phyloP scores from a whole-genome alignment of 495 filamentous ascomycete genomes.

The Aspergillus funiculosus region DNA sequence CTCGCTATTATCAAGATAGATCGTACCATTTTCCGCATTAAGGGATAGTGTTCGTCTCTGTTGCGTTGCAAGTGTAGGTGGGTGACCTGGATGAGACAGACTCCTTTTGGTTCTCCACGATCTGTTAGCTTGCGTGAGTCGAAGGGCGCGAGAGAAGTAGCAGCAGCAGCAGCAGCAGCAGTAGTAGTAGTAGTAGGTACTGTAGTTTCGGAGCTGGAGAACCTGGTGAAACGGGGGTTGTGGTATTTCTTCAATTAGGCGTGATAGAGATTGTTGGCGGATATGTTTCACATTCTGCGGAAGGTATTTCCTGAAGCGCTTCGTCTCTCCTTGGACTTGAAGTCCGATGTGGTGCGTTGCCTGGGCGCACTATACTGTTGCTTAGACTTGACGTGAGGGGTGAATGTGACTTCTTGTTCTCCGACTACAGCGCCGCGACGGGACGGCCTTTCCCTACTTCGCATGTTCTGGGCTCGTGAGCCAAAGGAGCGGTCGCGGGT shows the following conservation, averaged over 20 bases:
- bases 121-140: too few relatives aligned
- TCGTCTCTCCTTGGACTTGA: slow-evolving; percentile 42
- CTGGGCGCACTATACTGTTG: slow-evolving; percentile 25
- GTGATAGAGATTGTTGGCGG: background rate
- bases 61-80: too few relatives aligned
- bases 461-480: slow-evolving; percentile 53
- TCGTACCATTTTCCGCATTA: too few relatives aligned
- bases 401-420: slow-evolving; percentile 82
- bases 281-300: slow-evolving; percentile 40
- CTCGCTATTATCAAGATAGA: too few relatives aligned
- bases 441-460: slow-evolving; percentile 39
- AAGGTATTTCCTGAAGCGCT: slow-evolving; percentile 51
- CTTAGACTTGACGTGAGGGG: slow-evolving; percentile 56
- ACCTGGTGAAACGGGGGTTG: background rate
- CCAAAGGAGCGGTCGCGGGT: slow-evolving; percentile 61
- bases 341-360: slow-evolving; percentile 27
- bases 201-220: too few relatives aligned
- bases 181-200: too few relatives aligned
- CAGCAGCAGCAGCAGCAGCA: too few relatives aligned
- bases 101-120: too few relatives aligned
- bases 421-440: slow-evolving; percentile 60
- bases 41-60: too few relatives aligned
- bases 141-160: too few relatives aligned
- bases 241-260: background rate
- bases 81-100: too few relatives aligned